Conservation (phyloP, 2,329 filamentous ascomycete species). For the Parastagonospora avenae region DNA sequence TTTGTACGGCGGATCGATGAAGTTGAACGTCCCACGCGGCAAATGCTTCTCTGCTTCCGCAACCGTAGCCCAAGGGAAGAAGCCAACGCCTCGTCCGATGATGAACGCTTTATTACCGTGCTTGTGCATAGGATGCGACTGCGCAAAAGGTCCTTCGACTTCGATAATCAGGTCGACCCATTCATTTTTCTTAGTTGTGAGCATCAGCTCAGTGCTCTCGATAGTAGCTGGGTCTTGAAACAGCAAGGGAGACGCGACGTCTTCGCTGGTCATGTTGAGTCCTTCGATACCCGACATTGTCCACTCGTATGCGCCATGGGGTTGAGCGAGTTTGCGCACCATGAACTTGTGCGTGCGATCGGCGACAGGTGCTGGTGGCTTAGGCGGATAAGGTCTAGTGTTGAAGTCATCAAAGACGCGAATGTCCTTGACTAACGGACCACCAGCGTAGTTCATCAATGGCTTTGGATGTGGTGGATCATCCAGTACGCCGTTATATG, state of each 20-base stretch:
- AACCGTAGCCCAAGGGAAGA: constrained; percentile 1
- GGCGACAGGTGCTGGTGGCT: not conserved
- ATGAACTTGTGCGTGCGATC: constrained; percentile 5
- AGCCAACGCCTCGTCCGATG: constrained; percentile 3
- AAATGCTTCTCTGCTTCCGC: not conserved
- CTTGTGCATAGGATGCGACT: constrained; percentile 5
- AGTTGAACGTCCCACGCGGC: constrained; percentile 4
- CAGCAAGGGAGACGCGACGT: not conserved
- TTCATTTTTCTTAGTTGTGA: constrained; percentile 3
- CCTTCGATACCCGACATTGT: not conserved
- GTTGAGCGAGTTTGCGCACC: constrained; percentile 1
- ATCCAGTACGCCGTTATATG: constrained; percentile 1
- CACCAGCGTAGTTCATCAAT: not conserved
- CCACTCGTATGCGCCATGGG: constrained; percentile 4
- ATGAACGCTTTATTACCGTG: constrained; percentile 4
- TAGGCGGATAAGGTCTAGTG: constrained; percentile 1
- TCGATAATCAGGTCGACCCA: constrained; percentile 9
- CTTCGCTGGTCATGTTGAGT: not conserved
- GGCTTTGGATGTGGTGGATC: not conserved
- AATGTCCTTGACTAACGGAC: not conserved
- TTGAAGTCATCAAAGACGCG: not conserved
- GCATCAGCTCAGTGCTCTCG: not conserved
- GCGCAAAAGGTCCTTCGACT: constrained; percentile 3
- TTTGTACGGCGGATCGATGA: constrained; percentile 1
- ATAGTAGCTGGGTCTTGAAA: not conserved